Conservation (phyloP, 345 rosid species). For the Acer yangbiense region DNA sequence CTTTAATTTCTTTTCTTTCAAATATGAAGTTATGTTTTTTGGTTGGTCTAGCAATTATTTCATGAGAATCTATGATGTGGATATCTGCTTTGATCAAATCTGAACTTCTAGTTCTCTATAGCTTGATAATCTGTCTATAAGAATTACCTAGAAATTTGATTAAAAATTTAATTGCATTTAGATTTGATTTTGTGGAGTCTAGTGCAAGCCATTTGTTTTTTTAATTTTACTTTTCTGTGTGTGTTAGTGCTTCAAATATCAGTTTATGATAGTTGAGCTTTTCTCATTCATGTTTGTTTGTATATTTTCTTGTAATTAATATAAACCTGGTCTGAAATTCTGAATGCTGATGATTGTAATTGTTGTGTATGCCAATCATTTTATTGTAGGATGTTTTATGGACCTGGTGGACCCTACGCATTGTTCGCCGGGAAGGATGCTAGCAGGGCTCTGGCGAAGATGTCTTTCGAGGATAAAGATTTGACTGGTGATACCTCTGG, state of each 20-base stretch:
- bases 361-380: background rate
- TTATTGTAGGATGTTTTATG: conserved; percentile 85
- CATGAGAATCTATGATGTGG: too few relatives aligned
- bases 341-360: background rate
- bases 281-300: background rate
- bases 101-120: background rate
- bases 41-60: background rate
- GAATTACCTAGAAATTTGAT: background rate
- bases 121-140: background rate
- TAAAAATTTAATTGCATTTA: background rate
- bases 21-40: background rate
- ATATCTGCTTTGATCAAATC: too few relatives aligned
- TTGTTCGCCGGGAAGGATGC: conserved; percentile 96
- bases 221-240: background rate
- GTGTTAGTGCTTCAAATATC: background rate
- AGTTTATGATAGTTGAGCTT: background rate
- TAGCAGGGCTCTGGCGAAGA: conserved; percentile 97
- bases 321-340: background rate
- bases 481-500: conserved; percentile 91
- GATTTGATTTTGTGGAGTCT: too few relatives aligned
- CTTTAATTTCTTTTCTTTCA: too few relatives aligned
- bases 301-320: background rate
- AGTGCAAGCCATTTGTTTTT: background rate
- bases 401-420: conserved; percentile 98
- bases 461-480: conserved; percentile 95